Base-by-base conservation (phyloP, 179 eudicot species). In the Silene noctiflora region DNA sequence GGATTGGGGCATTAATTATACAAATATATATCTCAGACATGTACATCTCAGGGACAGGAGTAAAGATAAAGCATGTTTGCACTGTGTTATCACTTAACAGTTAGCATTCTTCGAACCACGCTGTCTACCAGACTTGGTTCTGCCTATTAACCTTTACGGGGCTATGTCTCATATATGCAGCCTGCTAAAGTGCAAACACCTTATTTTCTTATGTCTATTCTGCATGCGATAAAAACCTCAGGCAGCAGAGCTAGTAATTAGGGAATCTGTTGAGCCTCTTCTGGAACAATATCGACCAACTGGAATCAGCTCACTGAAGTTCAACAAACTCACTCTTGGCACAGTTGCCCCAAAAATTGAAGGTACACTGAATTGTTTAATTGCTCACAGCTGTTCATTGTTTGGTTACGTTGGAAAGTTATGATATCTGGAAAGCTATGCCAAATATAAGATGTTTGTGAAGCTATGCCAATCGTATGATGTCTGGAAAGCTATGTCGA, bases 331-430 rank as follows among this genome's bases (percentile, higher is more conserved):
- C 77, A 85, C 97, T 79, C 92, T 92, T 74, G 97, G 97, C 79
- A 91, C 86, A 31, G 97, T 92, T 78, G 91, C 97, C 73, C 97
- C 97, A 4, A 92, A 92, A 79, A 91, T 92, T 79, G 97, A 92
- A 86, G 97, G 97, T 92, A 81, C 48, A 7, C 9, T 19, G 31
- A 46, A 24, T 24, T 17, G 0, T 58, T 6, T 24, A 55, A 20
- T 46, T 17, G 35, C 24, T 2, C 22, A 25, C 19, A 21, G 22
- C 14, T 71, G 17, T 55, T 46, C 62, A 25, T 25, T 53, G 73
- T 16, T 48, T 51, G 71, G 71, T 66, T n/a, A n/a, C n/a, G n/a
- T n/a, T n/a, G n/a, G n/a, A n/a, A 66, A 31, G 17, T 12, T 29
- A 66, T 16, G 46, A 17, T 29, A 19, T 1, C 46, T 13, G 7